Evolutionary conservation across 768 basidiomycete species (phyloP), one percentile per base, ranked within the genome.

Genomic region (Russula sp.): DNA sequence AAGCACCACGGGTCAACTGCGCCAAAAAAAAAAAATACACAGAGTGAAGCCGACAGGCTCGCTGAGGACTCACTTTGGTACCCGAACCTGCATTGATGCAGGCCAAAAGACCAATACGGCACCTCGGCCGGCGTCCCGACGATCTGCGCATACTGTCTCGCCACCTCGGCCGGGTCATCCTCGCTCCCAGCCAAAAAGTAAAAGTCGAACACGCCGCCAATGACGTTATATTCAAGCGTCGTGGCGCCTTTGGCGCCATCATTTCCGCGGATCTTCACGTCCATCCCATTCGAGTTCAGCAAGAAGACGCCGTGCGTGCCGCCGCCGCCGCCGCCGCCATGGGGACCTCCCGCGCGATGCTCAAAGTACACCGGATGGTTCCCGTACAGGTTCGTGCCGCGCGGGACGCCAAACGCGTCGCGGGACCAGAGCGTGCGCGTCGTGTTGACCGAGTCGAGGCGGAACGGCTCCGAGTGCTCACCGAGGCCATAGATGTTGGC

Each of bases 401-500:
- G 69, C 0, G 84, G 81, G 13, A 87, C 75, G 34, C 84, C 82
- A 62, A 74, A 82, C 7, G 86, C 79, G 67, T 88, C 86, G 56
- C 86, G 80, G 29, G 81, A 81, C 86, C 87, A 88, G 11, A 88
- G 49, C 25, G 78, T 79, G n/a, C 77, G 75, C 25, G 75, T 77
- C 57, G 70, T 73, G 68, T 77, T 77, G 57, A 69, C 62, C 7
- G 72, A 71, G 29, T 76, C 72, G 32, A 88, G 80, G 18, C 79
- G 82, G 79, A 88, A 88, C 0, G 80, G 67, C 61, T 87, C 79
- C 5, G 83, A 82, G 69, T 87, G 84, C 66, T 87, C 87, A n/a
- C 89, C 88, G 10, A 90, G 77, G 2, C 90, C 90, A 69, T 88
- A 90, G 58, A 90, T 80, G 71, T 90, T 89, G 32, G 88, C 80